A percentile compares a stretch with the other conserved stretches of the same genome.
Evolutionary conservation across 495 filamentous ascomycete genomes (phyloP).

Genomic region (Hypomontagnella monticulosa): DNA sequence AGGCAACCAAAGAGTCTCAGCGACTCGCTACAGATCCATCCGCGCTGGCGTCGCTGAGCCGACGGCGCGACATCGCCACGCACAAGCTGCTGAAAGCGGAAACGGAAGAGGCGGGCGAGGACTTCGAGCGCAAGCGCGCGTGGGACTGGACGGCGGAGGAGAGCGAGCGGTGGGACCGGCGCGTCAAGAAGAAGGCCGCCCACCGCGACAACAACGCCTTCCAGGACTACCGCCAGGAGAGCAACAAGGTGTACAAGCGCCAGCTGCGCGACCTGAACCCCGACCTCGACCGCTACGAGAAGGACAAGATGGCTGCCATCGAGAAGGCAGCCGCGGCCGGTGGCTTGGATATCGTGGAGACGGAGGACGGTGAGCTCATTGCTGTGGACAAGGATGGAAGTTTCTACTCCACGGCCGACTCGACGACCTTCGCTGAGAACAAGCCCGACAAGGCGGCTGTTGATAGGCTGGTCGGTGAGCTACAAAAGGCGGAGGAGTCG

Average conservation of each 20-base stretch:
- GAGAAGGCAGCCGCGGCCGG: slow-evolving; percentile 82
- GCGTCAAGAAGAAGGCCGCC: slow-evolving; percentile 83
- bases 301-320: slow-evolving; percentile 83
- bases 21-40: slow-evolving; percentile 79
- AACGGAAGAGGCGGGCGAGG: slow-evolving; percentile 81
- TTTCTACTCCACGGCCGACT: slow-evolving; percentile 89
- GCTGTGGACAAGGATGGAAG: slow-evolving; percentile 89
- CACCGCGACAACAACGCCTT: slow-evolving; percentile 89
- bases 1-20: slow-evolving; percentile 83
- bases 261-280: slow-evolving; percentile 78
- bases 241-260: slow-evolving; percentile 90
- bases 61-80: slow-evolving; percentile 84
- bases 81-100: slow-evolving; percentile 96
- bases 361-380: slow-evolving; percentile 90
- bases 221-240: slow-evolving; percentile 86
- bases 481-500: slow-evolving; percentile 88
- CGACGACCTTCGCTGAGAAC: slow-evolving; percentile 80
- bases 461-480: slow-evolving; percentile 84
- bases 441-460: slow-evolving; percentile 91
- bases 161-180: slow-evolving; percentile 90
- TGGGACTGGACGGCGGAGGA: slow-evolving; percentile 99
- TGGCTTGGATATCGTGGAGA: slow-evolving; percentile 91
- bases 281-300: slow-evolving; percentile 83
- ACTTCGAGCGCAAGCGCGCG: slow-evolving; percentile 96
- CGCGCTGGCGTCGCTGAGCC: slow-evolving; percentile 74